These are phyloP conservation scores for Ophiobolus disseminans DNA, from an alignment of 2,329 filamentous ascomycete species.

Conservation along the genomic window DNA sequence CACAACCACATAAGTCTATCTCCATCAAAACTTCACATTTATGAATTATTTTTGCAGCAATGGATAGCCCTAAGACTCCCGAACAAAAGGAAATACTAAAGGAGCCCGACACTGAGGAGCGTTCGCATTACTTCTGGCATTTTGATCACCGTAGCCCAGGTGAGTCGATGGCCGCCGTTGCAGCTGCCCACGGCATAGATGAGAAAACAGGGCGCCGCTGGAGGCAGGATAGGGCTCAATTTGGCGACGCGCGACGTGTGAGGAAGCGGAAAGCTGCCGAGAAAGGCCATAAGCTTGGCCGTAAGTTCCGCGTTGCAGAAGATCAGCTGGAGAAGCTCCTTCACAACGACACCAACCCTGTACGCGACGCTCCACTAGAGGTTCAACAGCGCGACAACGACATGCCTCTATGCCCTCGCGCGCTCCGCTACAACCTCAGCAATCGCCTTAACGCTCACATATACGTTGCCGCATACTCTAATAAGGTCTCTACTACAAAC, in stretches of 20 bases:
- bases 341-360: not conserved
- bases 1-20: not conserved
- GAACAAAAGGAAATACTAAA: not conserved
- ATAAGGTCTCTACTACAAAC: no score
- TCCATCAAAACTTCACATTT: not conserved
- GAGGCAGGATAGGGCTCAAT: not conserved
- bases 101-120: not conserved
- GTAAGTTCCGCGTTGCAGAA: not conserved
- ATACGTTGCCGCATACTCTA: no score
- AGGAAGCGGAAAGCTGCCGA: constrained; percentile 1
- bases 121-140: not conserved
- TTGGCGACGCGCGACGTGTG: not conserved
- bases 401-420: not conserved
- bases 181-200: not conserved
- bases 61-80: not conserved
- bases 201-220: not conserved
- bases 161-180: not conserved
- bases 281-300: constrained; percentile 1
- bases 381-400: not conserved
- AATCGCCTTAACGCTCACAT: no score
- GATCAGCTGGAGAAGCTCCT: not conserved
- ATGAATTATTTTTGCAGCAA: not conserved
- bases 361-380: not conserved
- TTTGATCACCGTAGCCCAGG: not conserved
- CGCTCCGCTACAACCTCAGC: not conserved